phyloP scores from a whole-genome alignment of 768 basidiomycete species.

The Mycena vulgaris region DNA sequence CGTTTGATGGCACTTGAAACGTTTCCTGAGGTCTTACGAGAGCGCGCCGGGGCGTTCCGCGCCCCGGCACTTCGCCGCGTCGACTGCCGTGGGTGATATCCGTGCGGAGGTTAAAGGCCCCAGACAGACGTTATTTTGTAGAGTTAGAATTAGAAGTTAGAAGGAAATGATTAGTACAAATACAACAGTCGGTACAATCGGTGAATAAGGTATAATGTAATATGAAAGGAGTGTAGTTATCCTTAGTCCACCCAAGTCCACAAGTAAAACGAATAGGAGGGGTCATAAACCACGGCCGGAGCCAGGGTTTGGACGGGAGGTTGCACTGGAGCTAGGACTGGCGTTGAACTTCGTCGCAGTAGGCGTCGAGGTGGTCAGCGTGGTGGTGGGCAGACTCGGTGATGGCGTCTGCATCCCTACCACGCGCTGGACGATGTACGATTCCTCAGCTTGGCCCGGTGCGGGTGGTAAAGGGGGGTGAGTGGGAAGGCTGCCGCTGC shows the following conservation, averaged over 20 bases:
- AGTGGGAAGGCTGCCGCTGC: slow-evolving; percentile 51
- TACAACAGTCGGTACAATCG: neutral
- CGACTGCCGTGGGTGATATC: no score
- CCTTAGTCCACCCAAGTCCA: slow-evolving; percentile 8
- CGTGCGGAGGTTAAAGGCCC: no score
- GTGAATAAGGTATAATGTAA: neutral
- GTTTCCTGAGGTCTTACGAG: no score
- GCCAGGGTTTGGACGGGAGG: slow-evolving; percentile 12
- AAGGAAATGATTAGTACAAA: neutral
- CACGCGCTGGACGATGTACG: slow-evolving; percentile 37
- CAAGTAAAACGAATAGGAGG: neutral
- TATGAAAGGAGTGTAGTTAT: slow-evolving; percentile 9
- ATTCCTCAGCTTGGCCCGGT: slow-evolving; percentile 44
- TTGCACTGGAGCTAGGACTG: neutral
- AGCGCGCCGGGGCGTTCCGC: no score
- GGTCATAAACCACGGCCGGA: slow-evolving; percentile 21
- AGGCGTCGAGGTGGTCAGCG: slow-evolving; percentile 24
- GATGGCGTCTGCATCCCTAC: slow-evolving; percentile 25
- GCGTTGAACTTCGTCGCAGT: slow-evolving; percentile 30
- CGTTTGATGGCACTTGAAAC: no score
- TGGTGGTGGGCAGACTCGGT: slow-evolving; percentile 7
- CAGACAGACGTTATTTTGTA: no score
- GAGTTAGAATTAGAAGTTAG: no score
- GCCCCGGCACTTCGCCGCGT: no score
- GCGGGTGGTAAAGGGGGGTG: slow-evolving; percentile 61